A percentile compares a stretch with the other conserved stretches of the same genome.
These are phyloP conservation scores for Phytophthora pini DNA, from an alignment of 352 stramenopile genomes.

Conservation along the genomic window DNA sequence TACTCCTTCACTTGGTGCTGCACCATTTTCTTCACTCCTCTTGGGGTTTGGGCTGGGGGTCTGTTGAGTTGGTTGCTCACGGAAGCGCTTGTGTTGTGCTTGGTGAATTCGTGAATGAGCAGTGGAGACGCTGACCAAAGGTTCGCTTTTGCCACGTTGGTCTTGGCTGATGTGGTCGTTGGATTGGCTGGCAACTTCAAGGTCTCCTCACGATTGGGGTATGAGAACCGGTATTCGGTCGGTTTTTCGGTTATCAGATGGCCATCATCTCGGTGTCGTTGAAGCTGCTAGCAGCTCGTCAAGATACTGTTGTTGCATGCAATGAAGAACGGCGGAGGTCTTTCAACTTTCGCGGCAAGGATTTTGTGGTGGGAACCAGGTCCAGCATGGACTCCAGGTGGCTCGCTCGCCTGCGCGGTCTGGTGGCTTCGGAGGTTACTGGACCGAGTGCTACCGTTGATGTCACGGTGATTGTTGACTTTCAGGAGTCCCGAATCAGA, in stretches of 20 bases:
- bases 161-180: neutral
- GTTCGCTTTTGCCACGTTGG: neutral
- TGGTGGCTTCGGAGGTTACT: too few relatives aligned
- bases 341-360: too few relatives aligned
- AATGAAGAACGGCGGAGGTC: too few relatives aligned
- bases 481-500: too few relatives aligned
- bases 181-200: slow-evolving; percentile 28
- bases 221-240: neutral
- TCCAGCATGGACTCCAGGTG: too few relatives aligned
- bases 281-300: slow-evolving; percentile 11
- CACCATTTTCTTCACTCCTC: slow-evolving; percentile 23
- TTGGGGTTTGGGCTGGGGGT: neutral
- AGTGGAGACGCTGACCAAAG: neutral
- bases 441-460: too few relatives aligned
- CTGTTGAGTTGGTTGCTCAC: neutral
- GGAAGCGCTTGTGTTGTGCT: slow-evolving; percentile 18
- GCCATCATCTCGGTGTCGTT: slow-evolving; percentile 27
- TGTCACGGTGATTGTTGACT: too few relatives aligned
- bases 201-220: neutral
- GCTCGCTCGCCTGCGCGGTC: too few relatives aligned
- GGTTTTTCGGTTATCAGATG: slow-evolving; percentile 9
- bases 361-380: too few relatives aligned
- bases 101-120: slow-evolving; percentile 26
- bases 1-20: slow-evolving; percentile 49
- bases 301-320: neutral